phyloP scores from a whole-genome alignment of 805 yeast species.

The Zygosaccharomyces lentus region DNA sequence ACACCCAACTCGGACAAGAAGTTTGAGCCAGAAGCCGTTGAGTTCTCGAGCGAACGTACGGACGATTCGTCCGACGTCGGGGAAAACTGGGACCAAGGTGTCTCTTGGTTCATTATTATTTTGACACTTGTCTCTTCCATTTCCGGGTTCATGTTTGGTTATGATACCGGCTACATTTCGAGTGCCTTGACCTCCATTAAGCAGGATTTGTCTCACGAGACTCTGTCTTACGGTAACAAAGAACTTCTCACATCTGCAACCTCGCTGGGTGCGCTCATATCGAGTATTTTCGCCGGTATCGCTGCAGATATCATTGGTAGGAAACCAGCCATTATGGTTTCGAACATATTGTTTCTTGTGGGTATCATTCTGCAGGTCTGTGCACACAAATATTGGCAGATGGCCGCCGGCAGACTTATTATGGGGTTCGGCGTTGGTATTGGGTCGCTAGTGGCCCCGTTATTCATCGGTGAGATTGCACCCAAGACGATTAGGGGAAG shows the following conservation, averaged over 20 bases:
- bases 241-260: constrained; percentile 93
- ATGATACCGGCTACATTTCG: constrained; percentile 95
- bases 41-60: constrained; percentile 31
- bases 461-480: constrained; percentile 87
- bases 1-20: not conserved
- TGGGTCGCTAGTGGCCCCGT: constrained; percentile 91
- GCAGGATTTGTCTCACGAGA: constrained; percentile 58
- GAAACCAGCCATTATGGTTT: constrained; percentile 75
- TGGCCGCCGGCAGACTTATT: constrained; percentile 86
- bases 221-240: constrained; percentile 70
- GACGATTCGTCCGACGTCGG: constrained; percentile 40
- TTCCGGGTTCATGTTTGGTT: constrained; percentile 96
- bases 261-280: constrained; percentile 84
- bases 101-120: constrained; percentile 60
- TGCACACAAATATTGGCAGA: constrained; percentile 77
- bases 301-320: constrained; percentile 82
- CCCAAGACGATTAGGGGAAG: constrained; percentile 91
- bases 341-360: constrained; percentile 73
- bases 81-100: constrained; percentile 47
- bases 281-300: constrained; percentile 74
- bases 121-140: constrained; percentile 77
- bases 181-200: constrained; percentile 86
- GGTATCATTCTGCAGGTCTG: constrained; percentile 86
- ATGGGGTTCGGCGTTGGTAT: constrained; percentile 97
- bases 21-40: not conserved